phyloP scores from a whole-genome alignment of 2,329 filamentous ascomycete species.

The Colletotrichum theobromicola region DNA sequence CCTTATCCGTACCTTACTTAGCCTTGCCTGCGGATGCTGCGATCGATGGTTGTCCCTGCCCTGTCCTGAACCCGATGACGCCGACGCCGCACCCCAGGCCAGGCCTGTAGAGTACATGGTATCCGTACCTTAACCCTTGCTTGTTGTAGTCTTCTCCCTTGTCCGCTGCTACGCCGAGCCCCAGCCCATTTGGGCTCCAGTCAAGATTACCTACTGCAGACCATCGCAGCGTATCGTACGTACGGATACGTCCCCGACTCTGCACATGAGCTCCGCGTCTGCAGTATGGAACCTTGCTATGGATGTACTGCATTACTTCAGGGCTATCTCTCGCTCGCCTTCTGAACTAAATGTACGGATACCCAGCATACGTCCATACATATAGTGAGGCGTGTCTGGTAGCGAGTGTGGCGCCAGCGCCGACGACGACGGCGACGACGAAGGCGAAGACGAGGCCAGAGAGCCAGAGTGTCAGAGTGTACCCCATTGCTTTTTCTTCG shows the following conservation, averaged over 20 bases:
- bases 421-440: neutral
- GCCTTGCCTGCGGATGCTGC: neutral
- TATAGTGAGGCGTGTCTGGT: neutral
- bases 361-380: neutral
- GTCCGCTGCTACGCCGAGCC: neutral
- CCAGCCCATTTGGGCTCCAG: neutral
- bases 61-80: neutral
- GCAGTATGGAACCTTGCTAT: neutral
- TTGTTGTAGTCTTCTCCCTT: neutral
- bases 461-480: neutral
- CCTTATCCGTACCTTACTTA: no score
- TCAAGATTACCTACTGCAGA: constrained; percentile 3
- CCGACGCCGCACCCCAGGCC: neutral
- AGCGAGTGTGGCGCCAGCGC: neutral
- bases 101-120: no score
- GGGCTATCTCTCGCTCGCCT: neutral
- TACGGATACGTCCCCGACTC: neutral
- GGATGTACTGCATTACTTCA: neutral
- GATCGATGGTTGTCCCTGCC: neutral
- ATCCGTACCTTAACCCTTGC: neutral
- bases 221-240: neutral
- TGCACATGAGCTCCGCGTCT: neutral
- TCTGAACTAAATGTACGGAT: neutral
- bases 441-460: neutral
- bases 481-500: constrained; percentile 17